Conservation (phyloP, 306 rosid species). For the Spatholobus suberectus region DNA sequence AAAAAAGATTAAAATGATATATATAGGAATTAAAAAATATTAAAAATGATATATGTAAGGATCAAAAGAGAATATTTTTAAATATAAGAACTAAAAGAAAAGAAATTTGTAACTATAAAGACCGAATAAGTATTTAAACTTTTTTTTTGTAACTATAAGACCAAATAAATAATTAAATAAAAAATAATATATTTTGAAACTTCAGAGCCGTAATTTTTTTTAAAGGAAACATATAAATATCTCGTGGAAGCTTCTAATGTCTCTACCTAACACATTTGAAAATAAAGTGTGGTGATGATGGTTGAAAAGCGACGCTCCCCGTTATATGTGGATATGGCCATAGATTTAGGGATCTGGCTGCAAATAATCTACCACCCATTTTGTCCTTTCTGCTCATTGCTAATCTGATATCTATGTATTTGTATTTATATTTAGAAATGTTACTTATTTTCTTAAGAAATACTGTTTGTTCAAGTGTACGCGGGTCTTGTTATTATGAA, state of each 20-base stretch:
- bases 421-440: neutral
- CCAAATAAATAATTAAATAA: too few relatives aligned
- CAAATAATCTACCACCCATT: neutral
- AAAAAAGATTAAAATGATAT: too few relatives aligned
- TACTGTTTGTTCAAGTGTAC: neutral
- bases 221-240: slow-evolving; percentile 16
- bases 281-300: slow-evolving; percentile 17
- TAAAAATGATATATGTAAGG: too few relatives aligned
- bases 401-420: neutral
- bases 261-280: slow-evolving; percentile 43
- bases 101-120: too few relatives aligned
- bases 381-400: slow-evolving; percentile 16
- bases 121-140: too few relatives aligned
- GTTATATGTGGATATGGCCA: neutral
- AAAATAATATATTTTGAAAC: neutral
- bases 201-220: slow-evolving; percentile 11
- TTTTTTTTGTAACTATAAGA: too few relatives aligned
- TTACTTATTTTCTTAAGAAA: neutral
- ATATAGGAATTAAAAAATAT: too few relatives aligned
- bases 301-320: slow-evolving; percentile 27
- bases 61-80: too few relatives aligned
- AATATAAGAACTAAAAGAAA: too few relatives aligned
- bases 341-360: neutral
- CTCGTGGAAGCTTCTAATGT: slow-evolving; percentile 43
- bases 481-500: neutral